phyloP scores from a whole-genome alignment of 2,329 filamentous ascomycete species.

The Sporothrix euskadiensis region DNA sequence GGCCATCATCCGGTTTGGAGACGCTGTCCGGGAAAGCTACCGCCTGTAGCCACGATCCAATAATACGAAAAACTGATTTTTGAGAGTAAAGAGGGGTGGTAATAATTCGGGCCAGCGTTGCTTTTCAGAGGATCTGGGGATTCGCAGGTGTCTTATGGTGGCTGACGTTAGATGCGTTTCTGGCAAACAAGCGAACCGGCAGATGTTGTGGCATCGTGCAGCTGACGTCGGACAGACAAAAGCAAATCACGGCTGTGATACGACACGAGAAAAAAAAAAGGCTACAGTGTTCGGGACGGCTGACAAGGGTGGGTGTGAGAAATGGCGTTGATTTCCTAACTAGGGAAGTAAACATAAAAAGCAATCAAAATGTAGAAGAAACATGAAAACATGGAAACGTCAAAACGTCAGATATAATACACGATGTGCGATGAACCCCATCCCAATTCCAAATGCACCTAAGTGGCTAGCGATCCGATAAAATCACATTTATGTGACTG shows the following conservation, averaged over 20 bases:
- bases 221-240: background rate
- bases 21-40: slow-evolving; percentile 65
- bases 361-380: background rate
- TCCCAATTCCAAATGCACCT: background rate
- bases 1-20: slow-evolving; percentile 74
- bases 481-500: background rate
- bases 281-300: background rate
- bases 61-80: background rate
- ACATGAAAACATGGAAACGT: background rate
- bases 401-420: background rate
- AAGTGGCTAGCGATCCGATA: background rate
- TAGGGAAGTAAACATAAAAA: background rate
- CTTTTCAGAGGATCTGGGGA: background rate
- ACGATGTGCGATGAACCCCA: background rate
- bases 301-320: background rate
- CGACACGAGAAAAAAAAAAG: background rate
- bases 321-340: background rate
- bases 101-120: background rate
- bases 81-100: too few species aligned
- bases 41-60: slow-evolving; percentile 35
- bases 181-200: background rate
- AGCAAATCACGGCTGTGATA: background rate
- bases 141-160: background rate
- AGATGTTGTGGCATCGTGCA: slow-evolving; percentile 8
- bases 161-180: background rate